Percentiles rank a stretch among this genome's conserved stretches.
phyloP scores from a whole-genome alignment of 176 grass and related monocot species.

The Aegilops longissima region DNA sequence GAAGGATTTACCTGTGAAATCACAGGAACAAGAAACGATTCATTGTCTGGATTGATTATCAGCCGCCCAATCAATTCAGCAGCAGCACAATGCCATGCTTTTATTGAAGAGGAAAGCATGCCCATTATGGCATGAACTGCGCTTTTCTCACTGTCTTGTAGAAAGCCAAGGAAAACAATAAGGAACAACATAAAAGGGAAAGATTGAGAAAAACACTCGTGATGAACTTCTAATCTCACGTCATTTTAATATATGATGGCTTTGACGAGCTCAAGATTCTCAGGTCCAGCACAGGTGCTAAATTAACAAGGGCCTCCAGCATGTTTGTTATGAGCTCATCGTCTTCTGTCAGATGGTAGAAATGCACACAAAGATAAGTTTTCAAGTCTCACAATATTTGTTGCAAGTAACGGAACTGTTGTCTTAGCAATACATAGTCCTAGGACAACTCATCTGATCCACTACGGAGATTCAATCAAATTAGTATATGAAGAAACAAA shows the following conservation, averaged over 20 bases:
- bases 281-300: slow-evolving; percentile 93
- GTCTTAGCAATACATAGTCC: neutral
- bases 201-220: neutral
- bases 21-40: slow-evolving; percentile 82
- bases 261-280: slow-evolving; percentile 95
- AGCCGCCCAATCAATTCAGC: slow-evolving; percentile 94
- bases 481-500: neutral
- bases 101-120: slow-evolving; percentile 88
- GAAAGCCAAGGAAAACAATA: slow-evolving; percentile 15
- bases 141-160: slow-evolving; percentile 71
- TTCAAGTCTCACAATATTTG: neutral
- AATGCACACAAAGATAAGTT: slow-evolving; percentile 26
- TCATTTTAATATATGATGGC: slow-evolving; percentile 88
- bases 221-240: slow-evolving; percentile 48
- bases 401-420: neutral
- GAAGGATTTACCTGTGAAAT: slow-evolving; percentile 51
- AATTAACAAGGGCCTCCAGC: slow-evolving; percentile 96
- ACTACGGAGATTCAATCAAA: neutral
- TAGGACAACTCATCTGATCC: slow-evolving; percentile 24
- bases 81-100: slow-evolving; percentile 92
- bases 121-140: slow-evolving; percentile 95
- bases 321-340: slow-evolving; percentile 98
- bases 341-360: slow-evolving; percentile 76
- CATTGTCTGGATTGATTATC: slow-evolving; percentile 99
- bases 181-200: slow-evolving; percentile 19